Percentiles rank a stretch among this genome's conserved stretches.
Evolutionary conservation across 805 yeast genomes (phyloP).

Genomic region (Starmerella lactis-condensi): DNA sequence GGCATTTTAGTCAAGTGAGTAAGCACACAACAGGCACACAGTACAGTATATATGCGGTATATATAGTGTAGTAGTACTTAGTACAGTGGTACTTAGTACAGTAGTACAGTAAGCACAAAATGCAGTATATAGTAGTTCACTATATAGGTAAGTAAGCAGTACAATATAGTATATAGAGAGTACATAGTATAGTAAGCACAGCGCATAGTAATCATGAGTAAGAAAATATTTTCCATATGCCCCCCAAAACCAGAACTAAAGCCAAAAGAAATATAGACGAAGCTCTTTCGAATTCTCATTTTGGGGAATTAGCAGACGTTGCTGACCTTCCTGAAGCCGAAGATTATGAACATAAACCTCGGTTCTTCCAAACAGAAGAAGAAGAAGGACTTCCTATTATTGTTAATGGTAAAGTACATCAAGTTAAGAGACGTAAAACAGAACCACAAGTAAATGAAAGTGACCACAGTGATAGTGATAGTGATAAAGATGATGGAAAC

Average conservation of each 20-base stretch:
- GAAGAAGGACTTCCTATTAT: conserved; percentile 63
- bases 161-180: too few species aligned
- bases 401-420: conserved; percentile 52
- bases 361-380: conserved; percentile 29
- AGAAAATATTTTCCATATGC: too few species aligned
- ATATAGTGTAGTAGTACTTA: too few species aligned
- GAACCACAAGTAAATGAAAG: conserved; percentile 16
- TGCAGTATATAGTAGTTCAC: too few species aligned
- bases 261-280: conserved; percentile 9
- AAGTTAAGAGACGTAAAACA: conserved; percentile 28
- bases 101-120: too few species aligned
- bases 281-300: conserved; percentile 3
- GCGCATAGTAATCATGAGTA: too few species aligned
- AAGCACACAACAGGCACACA: too few species aligned
- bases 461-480: conserved; percentile 17
- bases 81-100: too few species aligned
- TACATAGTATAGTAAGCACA: too few species aligned
- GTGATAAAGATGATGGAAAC: conserved; percentile 15
- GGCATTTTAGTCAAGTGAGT: conserved; percentile 5
- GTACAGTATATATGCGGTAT: too few species aligned
- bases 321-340: conserved; percentile 23
- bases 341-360: conserved; percentile 56
- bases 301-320: conserved; percentile 6
- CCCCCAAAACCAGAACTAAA: conserved; percentile 4
- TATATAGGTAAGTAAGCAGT: too few species aligned